These are phyloP conservation scores for Talaromyces piceae DNA, from an alignment of 2,329 filamentous ascomycete genomes.

Conservation along the genomic window DNA sequence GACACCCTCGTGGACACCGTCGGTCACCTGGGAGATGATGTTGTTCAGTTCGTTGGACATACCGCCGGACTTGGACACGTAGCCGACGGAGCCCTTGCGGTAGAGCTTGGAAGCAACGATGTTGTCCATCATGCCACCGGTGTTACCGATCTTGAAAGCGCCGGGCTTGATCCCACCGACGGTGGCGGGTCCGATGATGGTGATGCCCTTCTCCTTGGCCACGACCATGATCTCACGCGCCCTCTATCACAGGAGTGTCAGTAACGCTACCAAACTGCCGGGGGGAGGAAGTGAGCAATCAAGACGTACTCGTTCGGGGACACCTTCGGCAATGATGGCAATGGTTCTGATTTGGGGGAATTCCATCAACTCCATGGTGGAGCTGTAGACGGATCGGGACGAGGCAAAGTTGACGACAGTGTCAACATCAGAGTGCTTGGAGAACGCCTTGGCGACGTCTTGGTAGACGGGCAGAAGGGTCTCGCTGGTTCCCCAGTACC, in stretches of 20 bases:
- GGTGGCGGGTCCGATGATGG: slow-evolving; percentile 96
- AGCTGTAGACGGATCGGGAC: slow-evolving; percentile 96
- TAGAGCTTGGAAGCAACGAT: slow-evolving; percentile 99
- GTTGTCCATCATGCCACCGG: slow-evolving; percentile 99
- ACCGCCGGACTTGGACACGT: slow-evolving; percentile 99
- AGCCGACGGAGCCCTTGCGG: slow-evolving; percentile 96
- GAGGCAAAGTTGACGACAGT: slow-evolving; percentile 99
- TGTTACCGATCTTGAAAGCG: slow-evolving; percentile 99
- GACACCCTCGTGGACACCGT: slow-evolving; percentile 98
- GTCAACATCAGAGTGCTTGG: slow-evolving; percentile 95
- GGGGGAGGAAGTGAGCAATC: no score
- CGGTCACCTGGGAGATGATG: slow-evolving; percentile 92
- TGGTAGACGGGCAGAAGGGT: slow-evolving; percentile 98
- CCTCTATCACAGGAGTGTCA: slow-evolving; percentile 49
- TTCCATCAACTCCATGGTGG: slow-evolving; percentile 97
- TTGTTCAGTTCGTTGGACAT: slow-evolving; percentile 99
- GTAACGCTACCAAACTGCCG: not conserved
- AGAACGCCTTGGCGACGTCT: slow-evolving; percentile 80
- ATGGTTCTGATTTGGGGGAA: slow-evolving; percentile 96
- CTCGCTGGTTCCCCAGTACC: slow-evolving; percentile 99
- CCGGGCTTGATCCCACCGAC: slow-evolving; percentile 99
- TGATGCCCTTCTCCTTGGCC: slow-evolving; percentile 96
- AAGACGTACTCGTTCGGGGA: slow-evolving; percentile 75
- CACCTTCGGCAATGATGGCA: slow-evolving; percentile 98
- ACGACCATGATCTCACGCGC: slow-evolving; percentile 96